Evolutionary conservation across 352 stramenopile species (phyloP).

Genomic region (Phytopythium helicoides): DNA sequence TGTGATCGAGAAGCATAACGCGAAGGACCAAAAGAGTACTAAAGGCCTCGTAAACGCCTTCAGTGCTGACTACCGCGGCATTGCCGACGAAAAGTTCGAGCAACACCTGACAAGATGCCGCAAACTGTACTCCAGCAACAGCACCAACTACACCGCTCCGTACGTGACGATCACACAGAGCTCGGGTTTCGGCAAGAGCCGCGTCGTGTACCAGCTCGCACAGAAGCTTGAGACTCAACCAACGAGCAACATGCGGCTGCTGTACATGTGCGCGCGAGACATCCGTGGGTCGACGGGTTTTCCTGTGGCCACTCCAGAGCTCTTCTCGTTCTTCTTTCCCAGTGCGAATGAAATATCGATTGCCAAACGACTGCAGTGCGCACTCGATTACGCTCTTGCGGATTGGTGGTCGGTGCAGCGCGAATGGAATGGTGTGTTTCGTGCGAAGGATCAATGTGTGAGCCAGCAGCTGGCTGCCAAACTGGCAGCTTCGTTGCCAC

Average conservation of each 20-base stretch:
- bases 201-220: conserved; percentile 8
- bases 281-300: conserved; percentile 3
- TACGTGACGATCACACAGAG: conserved; percentile 9
- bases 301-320: background rate
- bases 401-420: background rate
- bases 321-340: background rate
- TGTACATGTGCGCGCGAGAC: conserved; percentile 4
- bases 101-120: background rate
- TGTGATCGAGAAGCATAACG: background rate
- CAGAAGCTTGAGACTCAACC: background rate
- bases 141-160: background rate
- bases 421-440: background rate
- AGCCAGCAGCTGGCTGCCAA: too few relatives aligned
- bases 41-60: background rate
- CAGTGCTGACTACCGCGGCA: background rate
- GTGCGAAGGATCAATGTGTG: too few relatives aligned
- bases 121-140: background rate
- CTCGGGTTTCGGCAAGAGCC: conserved; percentile 16
- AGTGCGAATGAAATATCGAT: background rate
- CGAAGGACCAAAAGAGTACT: background rate
- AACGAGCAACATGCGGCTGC: conserved; percentile 1
- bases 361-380: background rate
- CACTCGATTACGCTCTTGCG: background rate
- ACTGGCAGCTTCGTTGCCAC: too few relatives aligned
- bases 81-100: background rate